These are phyloP conservation scores for Rickenella mellea DNA, from an alignment of 768 basidiomycete species.

Conservation along the genomic window DNA sequence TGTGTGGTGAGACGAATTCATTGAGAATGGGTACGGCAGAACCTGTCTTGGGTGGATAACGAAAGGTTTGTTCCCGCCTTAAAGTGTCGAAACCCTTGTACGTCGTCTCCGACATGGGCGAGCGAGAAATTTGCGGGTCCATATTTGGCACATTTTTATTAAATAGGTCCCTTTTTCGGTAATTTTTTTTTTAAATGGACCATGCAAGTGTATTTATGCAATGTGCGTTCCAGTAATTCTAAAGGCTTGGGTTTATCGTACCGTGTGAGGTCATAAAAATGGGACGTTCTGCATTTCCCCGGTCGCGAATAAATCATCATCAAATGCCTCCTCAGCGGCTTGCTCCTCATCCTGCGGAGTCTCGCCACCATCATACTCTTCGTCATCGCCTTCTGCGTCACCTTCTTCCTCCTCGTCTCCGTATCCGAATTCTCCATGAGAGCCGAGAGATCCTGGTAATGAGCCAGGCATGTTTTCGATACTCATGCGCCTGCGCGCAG, in stretches of 20 bases:
- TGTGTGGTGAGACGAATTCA: slow-evolving; percentile 87
- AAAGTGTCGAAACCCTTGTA: slow-evolving; percentile 58
- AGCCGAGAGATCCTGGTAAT: slow-evolving; percentile 48
- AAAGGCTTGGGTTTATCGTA: not conserved
- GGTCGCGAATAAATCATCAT: slow-evolving; percentile 70
- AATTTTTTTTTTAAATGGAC: too few relatives aligned
- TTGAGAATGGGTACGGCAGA: slow-evolving; percentile 76
- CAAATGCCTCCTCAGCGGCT: slow-evolving; percentile 63
- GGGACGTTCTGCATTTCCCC: slow-evolving; percentile 79
- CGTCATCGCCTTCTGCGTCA: slow-evolving; percentile 17
- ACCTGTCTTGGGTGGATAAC: slow-evolving; percentile 58
- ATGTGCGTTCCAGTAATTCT: not conserved
- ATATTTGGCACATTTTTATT: too few relatives aligned
- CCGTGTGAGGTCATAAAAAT: slow-evolving; percentile 34
- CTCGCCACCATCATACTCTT: slow-evolving; percentile 20
- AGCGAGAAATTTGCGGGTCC: too few relatives aligned
- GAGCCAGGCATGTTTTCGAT: slow-evolving; percentile 85
- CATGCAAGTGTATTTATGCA: not conserved
- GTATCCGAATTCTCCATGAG: slow-evolving; percentile 39
- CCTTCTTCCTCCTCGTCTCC: slow-evolving; percentile 23
- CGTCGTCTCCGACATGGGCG: not conserved
- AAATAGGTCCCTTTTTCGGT: too few relatives aligned
- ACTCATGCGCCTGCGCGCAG: slow-evolving; percentile 41
- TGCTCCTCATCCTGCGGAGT: slow-evolving; percentile 46
- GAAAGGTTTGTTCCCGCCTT: slow-evolving; percentile 67